phyloP scores from a whole-genome alignment of 2,329 filamentous ascomycete genomes.

The Capronia epimyces region DNA sequence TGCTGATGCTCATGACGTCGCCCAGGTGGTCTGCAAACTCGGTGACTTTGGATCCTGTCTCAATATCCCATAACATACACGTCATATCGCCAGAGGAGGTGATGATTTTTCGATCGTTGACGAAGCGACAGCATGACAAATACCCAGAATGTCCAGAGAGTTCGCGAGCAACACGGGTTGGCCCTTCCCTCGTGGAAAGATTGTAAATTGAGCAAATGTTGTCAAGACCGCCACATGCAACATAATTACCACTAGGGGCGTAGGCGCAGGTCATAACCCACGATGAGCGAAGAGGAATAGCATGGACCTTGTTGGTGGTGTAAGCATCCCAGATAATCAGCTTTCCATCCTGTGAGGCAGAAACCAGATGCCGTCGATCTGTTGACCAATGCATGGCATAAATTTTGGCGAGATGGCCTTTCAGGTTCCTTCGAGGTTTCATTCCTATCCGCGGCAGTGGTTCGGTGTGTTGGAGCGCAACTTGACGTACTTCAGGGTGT shows the following conservation, averaged over 20 bases:
- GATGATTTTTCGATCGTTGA: slow-evolving; percentile 95
- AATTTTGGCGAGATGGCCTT: slow-evolving; percentile 97
- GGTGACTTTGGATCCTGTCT: slow-evolving; percentile 92
- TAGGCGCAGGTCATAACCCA: slow-evolving; percentile 99
- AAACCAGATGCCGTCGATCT: slow-evolving; percentile 92
- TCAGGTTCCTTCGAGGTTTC: slow-evolving; percentile 94
- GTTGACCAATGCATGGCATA: slow-evolving; percentile 99
- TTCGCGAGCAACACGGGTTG: slow-evolving; percentile 90
- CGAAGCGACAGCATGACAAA: slow-evolving; percentile 95
- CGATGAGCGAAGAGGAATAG: slow-evolving; percentile 91
- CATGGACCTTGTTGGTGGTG: slow-evolving; percentile 98
- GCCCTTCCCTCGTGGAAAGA: slow-evolving; percentile 92
- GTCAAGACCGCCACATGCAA: slow-evolving; percentile 95
- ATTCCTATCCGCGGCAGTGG: slow-evolving; percentile 88
- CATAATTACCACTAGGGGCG: slow-evolving; percentile 94
- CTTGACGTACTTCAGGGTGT: slow-evolving; percentile 67
- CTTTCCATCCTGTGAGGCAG: slow-evolving; percentile 97
- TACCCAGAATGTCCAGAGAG: slow-evolving; percentile 96
- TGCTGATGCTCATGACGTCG: slow-evolving; percentile 99
- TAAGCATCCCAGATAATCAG: slow-evolving; percentile 99
- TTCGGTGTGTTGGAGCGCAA: slow-evolving; percentile 88
- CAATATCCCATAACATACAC: slow-evolving; percentile 99
- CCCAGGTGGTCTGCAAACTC: slow-evolving; percentile 98
- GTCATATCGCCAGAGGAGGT: slow-evolving; percentile 99
- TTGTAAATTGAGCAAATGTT: slow-evolving; percentile 99